Percentiles rank a stretch among this genome's conserved stretches.
Conservation (phyloP, 352 stramenopile species). For the Phytophthora fragariae region DNA sequence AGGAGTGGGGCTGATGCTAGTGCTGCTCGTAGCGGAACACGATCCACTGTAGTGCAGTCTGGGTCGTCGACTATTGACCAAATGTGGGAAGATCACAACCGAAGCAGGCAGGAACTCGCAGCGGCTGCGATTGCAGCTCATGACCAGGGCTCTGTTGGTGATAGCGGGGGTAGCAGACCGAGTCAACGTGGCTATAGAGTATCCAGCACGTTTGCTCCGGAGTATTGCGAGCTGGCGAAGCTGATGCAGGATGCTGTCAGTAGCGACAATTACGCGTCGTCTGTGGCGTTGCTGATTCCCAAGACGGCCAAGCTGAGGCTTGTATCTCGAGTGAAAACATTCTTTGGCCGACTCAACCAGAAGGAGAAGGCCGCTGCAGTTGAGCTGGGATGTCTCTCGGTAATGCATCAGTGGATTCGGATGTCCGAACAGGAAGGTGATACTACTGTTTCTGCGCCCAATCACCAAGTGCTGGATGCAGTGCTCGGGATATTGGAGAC, state of each 20-base stretch:
- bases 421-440: conserved; percentile 23
- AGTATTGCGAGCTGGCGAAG: conserved; percentile 71
- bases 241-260: conserved; percentile 74
- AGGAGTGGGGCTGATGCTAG: conserved; percentile 9
- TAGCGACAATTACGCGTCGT: conserved; percentile 83
- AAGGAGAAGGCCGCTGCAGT: conserved; percentile 63
- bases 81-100: conserved; percentile 72
- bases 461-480: conserved; percentile 75
- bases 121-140: conserved; percentile 35
- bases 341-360: conserved; percentile 66
- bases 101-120: conserved; percentile 55
- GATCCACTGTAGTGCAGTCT: conserved; percentile 36
- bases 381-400: conserved; percentile 61
- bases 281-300: conserved; percentile 72
- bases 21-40: conserved; percentile 22
- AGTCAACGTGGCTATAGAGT: conserved; percentile 36
- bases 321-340: conserved; percentile 76
- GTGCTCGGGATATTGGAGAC: conserved; percentile 58
- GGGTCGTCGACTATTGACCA: conserved; percentile 40
- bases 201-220: conserved; percentile 51
- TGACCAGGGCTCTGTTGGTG: conserved; percentile 16
- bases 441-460: conserved; percentile 26
- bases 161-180: conserved; percentile 8
- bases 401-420: conserved; percentile 74
- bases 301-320: conserved; percentile 81